These are phyloP conservation scores for Clausena lansium DNA, from an alignment of 345 rosid genomes.

Conservation along the genomic window DNA sequence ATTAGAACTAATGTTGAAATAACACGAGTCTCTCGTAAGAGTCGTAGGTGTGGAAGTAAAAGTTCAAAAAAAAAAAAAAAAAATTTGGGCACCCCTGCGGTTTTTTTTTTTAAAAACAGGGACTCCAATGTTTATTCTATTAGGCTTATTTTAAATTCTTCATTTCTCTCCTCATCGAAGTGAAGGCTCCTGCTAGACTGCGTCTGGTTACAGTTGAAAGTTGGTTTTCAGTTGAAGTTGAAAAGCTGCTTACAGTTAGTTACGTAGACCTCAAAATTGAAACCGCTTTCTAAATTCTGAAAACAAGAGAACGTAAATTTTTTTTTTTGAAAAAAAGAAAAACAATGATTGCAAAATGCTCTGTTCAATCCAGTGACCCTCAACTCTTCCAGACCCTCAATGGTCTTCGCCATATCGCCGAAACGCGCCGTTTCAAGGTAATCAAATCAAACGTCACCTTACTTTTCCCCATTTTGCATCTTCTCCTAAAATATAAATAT, in stretches of 20 bases:
- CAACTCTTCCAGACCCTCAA: conserved; percentile 54
- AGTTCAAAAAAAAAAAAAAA: too few relatives aligned
- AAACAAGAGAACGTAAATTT: neutral
- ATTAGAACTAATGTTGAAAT: too few relatives aligned
- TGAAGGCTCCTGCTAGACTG: too few relatives aligned
- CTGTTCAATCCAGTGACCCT: conserved; percentile 30
- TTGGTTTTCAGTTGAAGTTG: neutral
- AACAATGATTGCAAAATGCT: conserved; percentile 35
- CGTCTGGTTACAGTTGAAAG: neutral
- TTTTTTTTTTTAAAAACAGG: neutral
- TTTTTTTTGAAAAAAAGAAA: neutral
- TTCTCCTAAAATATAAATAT: neutral
- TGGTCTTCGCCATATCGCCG: conserved; percentile 64
- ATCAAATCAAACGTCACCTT: neutral
- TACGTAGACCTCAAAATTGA: neutral
- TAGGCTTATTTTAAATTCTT: too few relatives aligned
- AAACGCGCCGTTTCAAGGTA: conserved; percentile 84
- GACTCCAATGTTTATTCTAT: neutral
- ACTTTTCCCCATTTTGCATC: neutral
- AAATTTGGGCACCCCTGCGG: too few relatives aligned
- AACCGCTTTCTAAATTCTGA: neutral
- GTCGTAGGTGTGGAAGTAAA: too few relatives aligned
- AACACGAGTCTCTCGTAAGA: too few relatives aligned
- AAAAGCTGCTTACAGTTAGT: neutral
- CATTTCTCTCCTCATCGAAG: neutral